Base-by-base conservation (phyloP, 257 asterid genomes). In the Hygrophila difformis region DNA sequence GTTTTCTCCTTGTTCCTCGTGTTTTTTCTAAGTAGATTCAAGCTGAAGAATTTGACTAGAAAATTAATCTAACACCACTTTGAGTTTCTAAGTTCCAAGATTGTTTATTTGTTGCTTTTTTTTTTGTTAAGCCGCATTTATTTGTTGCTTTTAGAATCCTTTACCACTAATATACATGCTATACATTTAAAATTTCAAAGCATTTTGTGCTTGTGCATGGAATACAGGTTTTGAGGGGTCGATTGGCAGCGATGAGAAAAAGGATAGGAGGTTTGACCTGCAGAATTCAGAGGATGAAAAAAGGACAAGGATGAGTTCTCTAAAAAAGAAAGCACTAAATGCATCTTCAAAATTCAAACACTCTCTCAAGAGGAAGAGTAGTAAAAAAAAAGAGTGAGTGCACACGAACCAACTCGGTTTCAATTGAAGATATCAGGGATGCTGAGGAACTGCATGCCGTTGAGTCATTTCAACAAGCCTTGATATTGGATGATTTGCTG, bases 241-340 rank as follows among this genome's bases (percentile, higher is more conserved):
- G 28, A 79, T 96, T 52, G 82, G 94, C 18, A 74, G 67, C 60
- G 94, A 84, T 10, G 96, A 81, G 79, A 81, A 75, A 55, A 67
- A 84, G 55, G 97, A 88, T 56, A 77, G 94, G 45, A 89, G 75
- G 55, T 84, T 94, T 39, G 97, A 87, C 59, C 72, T 87, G 47
- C 94, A 87, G 71, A 81, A 81, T 55, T 88, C 97, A 7, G 96
- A 89, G 78, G 98, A 89, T 64, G 96, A 85, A 71, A 75, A 94
- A 55, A 82, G 76, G 64, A 82, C 94, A 3, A 85, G 75, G 66
- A 89, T 85, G 21, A 75, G 88, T 46, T 69, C 91, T 21, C 48
- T 89, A 56, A 89, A 85, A 78, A 89, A 82, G 96, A 85, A 82
- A 70, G 98, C 96, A 41, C 68, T 89, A 51, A 79, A 78, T 73